Evolutionary conservation across 768 basidiomycete species (phyloP).

Genomic region (Tulasnella sp.): DNA sequence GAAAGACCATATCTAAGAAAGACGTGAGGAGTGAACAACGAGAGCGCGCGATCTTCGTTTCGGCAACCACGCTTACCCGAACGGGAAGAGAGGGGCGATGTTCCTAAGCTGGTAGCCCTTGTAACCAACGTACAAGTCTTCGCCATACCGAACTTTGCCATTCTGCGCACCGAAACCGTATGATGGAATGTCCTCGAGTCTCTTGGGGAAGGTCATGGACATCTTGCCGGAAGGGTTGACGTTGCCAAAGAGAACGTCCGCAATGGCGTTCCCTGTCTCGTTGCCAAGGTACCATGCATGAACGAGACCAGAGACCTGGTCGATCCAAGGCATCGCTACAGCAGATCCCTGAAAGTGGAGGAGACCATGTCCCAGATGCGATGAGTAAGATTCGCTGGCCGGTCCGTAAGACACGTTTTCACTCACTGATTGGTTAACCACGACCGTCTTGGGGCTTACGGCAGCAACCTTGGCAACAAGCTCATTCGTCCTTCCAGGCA

Average conservation of each 20-base stretch:
- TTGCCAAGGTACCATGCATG: slow-evolving; percentile 64
- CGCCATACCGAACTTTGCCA: slow-evolving; percentile 33
- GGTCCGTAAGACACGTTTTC: neutral
- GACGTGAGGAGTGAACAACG: slow-evolving; percentile 23
- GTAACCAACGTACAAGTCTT: slow-evolving; percentile 40
- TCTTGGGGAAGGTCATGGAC: slow-evolving; percentile 52
- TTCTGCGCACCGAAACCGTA: slow-evolving; percentile 50
- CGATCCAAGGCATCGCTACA: slow-evolving; percentile 67
- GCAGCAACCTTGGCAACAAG: slow-evolving; percentile 44
- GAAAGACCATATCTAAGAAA: slow-evolving; percentile 55
- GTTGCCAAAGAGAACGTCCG: slow-evolving; percentile 55
- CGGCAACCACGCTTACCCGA: slow-evolving; percentile 41
- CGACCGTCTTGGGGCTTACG: slow-evolving; percentile 49
- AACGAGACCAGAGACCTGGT: slow-evolving; percentile 45
- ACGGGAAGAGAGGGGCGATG: slow-evolving; percentile 54
- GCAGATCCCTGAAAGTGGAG: slow-evolving; percentile 48
- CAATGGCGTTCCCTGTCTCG: slow-evolving; percentile 55
- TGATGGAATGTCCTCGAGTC: slow-evolving; percentile 55
- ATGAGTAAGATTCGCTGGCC: neutral
- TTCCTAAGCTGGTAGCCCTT: slow-evolving; percentile 52
- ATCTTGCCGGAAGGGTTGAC: slow-evolving; percentile 56
- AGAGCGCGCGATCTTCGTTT: neutral
- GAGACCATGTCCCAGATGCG: neutral
- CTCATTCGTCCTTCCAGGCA: slow-evolving; percentile 56
- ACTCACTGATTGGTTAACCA: slow-evolving; percentile 46